A percentile compares a stretch with the other conserved stretches of the same genome.
phyloP scores from a whole-genome alignment of 352 stramenopile species.

The Pseudoperonospora humuli region DNA sequence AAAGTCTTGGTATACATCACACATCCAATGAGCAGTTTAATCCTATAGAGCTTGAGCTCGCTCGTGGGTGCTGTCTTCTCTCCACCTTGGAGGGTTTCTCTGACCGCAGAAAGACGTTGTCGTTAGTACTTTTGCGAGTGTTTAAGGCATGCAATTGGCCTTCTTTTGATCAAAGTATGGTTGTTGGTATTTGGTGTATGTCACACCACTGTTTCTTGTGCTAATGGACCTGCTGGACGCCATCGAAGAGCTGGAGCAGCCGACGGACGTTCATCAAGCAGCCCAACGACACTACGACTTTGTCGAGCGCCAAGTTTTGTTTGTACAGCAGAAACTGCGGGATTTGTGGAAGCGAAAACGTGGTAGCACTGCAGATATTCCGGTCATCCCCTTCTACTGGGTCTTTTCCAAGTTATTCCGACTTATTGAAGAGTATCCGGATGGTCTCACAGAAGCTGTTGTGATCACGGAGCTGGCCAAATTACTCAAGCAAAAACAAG shows the following conservation, averaged over 20 bases:
- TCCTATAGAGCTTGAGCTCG: too few relatives aligned
- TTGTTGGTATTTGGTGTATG: too few relatives aligned
- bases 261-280: not conserved
- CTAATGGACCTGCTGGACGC: slow-evolving; percentile 55
- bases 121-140: too few relatives aligned
- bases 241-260: slow-evolving; percentile 40
- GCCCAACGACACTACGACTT: slow-evolving; percentile 22
- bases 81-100: too few relatives aligned
- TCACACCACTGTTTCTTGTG: not conserved
- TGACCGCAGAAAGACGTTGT: too few relatives aligned
- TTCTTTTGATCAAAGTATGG: too few relatives aligned
- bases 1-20: too few relatives aligned
- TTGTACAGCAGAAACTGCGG: slow-evolving; percentile 32
- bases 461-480: slow-evolving; percentile 52
- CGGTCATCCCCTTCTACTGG: slow-evolving; percentile 42
- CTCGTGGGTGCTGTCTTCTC: too few relatives aligned
- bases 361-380: slow-evolving; percentile 3
- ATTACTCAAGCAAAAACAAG: slow-evolving; percentile 30
- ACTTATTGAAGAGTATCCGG: slow-evolving; percentile 55
- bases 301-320: slow-evolving; percentile 36
- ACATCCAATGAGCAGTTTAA: too few relatives aligned
- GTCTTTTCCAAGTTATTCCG: slow-evolving; percentile 47
- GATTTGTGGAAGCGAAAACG: slow-evolving; percentile 35
- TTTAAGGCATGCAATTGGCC: too few relatives aligned
- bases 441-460: slow-evolving; percentile 56